Evolutionary conservation across 768 basidiomycete genomes (phyloP).

Genomic region (Rhodotorula toruloides): DNA sequence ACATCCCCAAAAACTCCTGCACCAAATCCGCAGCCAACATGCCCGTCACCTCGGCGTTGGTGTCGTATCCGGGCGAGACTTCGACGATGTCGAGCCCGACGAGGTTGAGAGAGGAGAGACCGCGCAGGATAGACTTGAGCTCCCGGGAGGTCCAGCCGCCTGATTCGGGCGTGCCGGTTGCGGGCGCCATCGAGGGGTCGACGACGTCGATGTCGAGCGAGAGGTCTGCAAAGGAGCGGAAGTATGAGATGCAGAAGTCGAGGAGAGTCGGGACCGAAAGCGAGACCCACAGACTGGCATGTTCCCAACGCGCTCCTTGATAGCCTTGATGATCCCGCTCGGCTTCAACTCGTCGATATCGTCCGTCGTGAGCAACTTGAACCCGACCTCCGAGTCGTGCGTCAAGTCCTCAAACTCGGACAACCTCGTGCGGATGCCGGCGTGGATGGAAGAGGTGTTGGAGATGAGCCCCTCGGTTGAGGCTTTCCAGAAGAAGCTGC

Average conservation of each 20-base stretch:
- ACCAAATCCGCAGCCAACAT: slow-evolving; percentile 33
- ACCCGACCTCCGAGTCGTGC: slow-evolving; percentile 29
- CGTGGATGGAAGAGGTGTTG: slow-evolving; percentile 66
- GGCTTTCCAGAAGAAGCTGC: slow-evolving; percentile 74
- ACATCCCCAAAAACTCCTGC: slow-evolving; percentile 23
- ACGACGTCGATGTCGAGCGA: slow-evolving; percentile 79
- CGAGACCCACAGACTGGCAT: slow-evolving; percentile 59
- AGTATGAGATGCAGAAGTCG: neutral
- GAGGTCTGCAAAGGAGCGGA: neutral
- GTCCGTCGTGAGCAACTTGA: slow-evolving; percentile 26
- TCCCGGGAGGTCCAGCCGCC: slow-evolving; percentile 82
- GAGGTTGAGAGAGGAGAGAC: slow-evolving; percentile 70
- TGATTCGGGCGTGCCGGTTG: slow-evolving; percentile 76
- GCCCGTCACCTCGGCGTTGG: slow-evolving; percentile 33
- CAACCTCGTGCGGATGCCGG: slow-evolving; percentile 75
- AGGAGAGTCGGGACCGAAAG: slow-evolving; percentile 53
- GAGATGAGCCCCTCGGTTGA: slow-evolving; percentile 69
- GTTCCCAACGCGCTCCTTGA: slow-evolving; percentile 66
- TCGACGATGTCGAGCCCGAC: slow-evolving; percentile 71
- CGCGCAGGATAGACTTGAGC: slow-evolving; percentile 71
- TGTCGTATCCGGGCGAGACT: slow-evolving; percentile 57
- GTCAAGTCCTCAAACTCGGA: slow-evolving; percentile 47
- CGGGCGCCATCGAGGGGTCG: slow-evolving; percentile 74
- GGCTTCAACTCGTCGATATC: slow-evolving; percentile 46
- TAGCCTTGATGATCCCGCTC: slow-evolving; percentile 62